Evolutionary conservation across 2,329 filamentous ascomycete genomes (phyloP).

Genomic region (Scedosporium apiospermum): DNA sequence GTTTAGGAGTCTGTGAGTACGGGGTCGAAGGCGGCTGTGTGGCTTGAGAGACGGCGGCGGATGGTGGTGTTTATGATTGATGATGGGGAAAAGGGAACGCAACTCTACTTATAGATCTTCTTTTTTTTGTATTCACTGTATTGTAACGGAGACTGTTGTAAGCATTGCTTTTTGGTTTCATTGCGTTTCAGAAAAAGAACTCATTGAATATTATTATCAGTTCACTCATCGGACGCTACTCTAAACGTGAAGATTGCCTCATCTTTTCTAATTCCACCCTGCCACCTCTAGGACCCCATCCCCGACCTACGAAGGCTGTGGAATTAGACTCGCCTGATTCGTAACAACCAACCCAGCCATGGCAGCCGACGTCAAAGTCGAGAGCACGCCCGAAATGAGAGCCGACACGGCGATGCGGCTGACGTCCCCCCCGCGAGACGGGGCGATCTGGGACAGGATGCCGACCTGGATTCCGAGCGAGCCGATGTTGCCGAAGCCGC

Average conservation of each 20-base stretch:
- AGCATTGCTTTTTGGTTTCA: not conserved
- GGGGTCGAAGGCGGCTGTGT: not conserved
- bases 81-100: not conserved
- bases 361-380: slow-evolving; percentile 68
- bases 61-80: not conserved
- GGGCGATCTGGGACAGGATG: slow-evolving; percentile 73
- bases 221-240: not conserved
- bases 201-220: not conserved
- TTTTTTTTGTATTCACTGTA: not conserved
- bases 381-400: slow-evolving; percentile 66
- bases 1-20: slow-evolving; percentile 28
- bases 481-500: slow-evolving; percentile 77
- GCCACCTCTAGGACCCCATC: not conserved
- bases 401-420: slow-evolving; percentile 68
- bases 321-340: slow-evolving; percentile 21
- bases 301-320: not conserved
- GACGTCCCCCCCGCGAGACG: slow-evolving; percentile 64
- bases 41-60: not conserved
- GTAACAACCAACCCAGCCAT: slow-evolving; percentile 69
- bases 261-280: not conserved
- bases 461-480: slow-evolving; percentile 86
- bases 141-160: not conserved
- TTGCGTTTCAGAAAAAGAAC: not conserved
- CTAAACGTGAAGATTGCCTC: not conserved
- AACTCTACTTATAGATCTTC: not conserved